Percentiles rank a stretch among this genome's conserved stretches.
Conservation (phyloP, 257 asterid genomes). For the Mitragyna speciosa region DNA sequence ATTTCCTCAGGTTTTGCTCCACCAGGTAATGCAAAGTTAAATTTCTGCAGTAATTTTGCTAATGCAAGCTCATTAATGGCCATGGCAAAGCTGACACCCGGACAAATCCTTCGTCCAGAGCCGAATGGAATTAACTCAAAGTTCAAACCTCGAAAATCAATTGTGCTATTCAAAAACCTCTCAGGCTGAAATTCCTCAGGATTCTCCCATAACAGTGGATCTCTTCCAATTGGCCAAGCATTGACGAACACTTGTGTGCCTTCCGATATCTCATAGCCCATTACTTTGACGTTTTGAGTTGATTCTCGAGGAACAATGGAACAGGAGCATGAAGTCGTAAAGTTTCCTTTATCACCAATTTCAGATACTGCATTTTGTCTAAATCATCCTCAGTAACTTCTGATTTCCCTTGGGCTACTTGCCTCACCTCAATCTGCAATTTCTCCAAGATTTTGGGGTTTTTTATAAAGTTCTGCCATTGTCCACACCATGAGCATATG, state of each 20-base stretch:
- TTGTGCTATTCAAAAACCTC: not conserved
- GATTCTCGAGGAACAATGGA: conserved; percentile 1
- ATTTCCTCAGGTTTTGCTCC: not conserved
- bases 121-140: not conserved
- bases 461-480: not conserved
- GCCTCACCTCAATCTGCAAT: not conserved
- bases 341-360: not conserved
- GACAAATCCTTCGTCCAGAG: not conserved
- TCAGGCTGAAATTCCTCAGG: not conserved
- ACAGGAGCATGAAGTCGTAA: not conserved
- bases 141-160: not conserved
- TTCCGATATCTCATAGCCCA: not conserved
- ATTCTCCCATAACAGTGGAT: not conserved
- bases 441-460: not conserved
- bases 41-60: not conserved
- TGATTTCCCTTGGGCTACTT: not conserved
- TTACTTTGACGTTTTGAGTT: not conserved
- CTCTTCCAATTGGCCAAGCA: not conserved
- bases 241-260: not conserved
- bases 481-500: not conserved
- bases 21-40: not conserved
- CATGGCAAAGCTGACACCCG: not conserved
- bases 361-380: not conserved
- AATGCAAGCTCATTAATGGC: not conserved
- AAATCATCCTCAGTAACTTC: not conserved